Evolutionary conservation across 768 basidiomycete species (phyloP).

Genomic region (Tylopilus plumbeoviolaceoides): DNA sequence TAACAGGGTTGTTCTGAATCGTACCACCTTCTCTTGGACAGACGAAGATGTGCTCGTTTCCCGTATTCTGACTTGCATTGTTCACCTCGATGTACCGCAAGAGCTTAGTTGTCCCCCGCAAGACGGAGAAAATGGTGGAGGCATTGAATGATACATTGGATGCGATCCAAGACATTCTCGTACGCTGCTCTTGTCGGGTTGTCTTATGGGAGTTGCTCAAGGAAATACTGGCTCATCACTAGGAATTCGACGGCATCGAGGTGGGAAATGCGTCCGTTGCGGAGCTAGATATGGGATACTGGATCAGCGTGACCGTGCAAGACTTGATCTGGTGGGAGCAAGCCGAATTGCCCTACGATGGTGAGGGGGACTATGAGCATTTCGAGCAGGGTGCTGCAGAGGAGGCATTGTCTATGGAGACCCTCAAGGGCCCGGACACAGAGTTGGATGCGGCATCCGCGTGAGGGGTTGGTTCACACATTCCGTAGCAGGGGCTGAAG

Average conservation of each 20-base stretch:
- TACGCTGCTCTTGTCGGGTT: background rate
- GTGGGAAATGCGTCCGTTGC: background rate
- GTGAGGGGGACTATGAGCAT: background rate
- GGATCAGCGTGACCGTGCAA: slow-evolving; percentile 6
- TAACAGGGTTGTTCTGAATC: background rate
- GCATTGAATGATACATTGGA: slow-evolving; percentile 2
- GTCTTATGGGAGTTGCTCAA: background rate
- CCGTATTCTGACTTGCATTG: slow-evolving; percentile 8
- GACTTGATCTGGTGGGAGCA: background rate
- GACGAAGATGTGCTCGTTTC: slow-evolving; percentile 6
- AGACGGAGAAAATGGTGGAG: background rate
- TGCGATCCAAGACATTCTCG: slow-evolving; percentile 4
- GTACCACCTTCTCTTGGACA: background rate
- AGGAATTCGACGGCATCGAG: slow-evolving; percentile 7
- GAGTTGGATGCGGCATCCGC: no score
- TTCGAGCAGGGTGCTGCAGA: background rate
- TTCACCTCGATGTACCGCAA: slow-evolving; percentile 2
- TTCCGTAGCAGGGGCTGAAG: no score
- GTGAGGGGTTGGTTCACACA: no score
- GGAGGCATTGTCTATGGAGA: background rate
- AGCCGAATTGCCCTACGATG: background rate
- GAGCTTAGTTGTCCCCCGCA: slow-evolving; percentile 3
- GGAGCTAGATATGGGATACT: slow-evolving; percentile 20
- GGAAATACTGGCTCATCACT: no score
- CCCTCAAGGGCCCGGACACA: no score